A percentile compares a stretch with the other conserved stretches of the same genome.
Evolutionary conservation across 2,329 filamentous ascomycete genomes (phyloP).

Genomic region (Trichoderma asperellum): DNA sequence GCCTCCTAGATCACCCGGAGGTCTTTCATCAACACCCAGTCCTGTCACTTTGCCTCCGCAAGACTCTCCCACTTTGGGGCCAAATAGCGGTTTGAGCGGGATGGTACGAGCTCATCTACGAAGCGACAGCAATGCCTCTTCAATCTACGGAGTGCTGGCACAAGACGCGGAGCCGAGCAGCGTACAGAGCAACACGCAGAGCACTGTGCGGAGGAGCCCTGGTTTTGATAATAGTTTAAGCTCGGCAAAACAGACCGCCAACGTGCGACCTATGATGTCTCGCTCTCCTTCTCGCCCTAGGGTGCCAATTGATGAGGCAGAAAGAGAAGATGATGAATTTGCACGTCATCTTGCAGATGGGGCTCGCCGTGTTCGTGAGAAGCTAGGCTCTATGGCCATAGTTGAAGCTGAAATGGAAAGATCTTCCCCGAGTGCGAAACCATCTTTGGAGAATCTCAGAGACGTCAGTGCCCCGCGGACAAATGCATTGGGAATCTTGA

Average conservation of each 20-base stretch:
- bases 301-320: conserved; percentile 6
- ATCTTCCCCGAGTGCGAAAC: conserved; percentile 34
- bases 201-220: background rate
- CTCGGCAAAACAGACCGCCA: background rate
- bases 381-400: conserved; percentile 69
- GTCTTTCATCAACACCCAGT: conserved; percentile 10
- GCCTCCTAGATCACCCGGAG: conserved; percentile 32
- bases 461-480: conserved; percentile 45
- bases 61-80: conserved; percentile 82
- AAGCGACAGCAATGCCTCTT: conserved; percentile 79
- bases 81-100: conserved; percentile 70
- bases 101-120: conserved; percentile 85
- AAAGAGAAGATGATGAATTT: conserved; percentile 68
- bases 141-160: conserved; percentile 62
- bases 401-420: conserved; percentile 62
- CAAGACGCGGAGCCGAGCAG: conserved; percentile 6
- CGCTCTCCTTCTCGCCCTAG: conserved; percentile 23
- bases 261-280: conserved; percentile 14
- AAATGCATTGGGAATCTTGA: conserved; percentile 66
- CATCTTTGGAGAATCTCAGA: conserved; percentile 44
- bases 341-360: conserved; percentile 72
- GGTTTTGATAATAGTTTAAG: background rate
- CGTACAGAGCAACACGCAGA: background rate
- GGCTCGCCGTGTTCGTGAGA: conserved; percentile 72
- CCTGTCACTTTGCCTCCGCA: conserved; percentile 37